These are phyloP conservation scores for Nakaseomyces glabratus DNA, from an alignment of 1,139 yeast genomes.

Conservation along the genomic window DNA sequence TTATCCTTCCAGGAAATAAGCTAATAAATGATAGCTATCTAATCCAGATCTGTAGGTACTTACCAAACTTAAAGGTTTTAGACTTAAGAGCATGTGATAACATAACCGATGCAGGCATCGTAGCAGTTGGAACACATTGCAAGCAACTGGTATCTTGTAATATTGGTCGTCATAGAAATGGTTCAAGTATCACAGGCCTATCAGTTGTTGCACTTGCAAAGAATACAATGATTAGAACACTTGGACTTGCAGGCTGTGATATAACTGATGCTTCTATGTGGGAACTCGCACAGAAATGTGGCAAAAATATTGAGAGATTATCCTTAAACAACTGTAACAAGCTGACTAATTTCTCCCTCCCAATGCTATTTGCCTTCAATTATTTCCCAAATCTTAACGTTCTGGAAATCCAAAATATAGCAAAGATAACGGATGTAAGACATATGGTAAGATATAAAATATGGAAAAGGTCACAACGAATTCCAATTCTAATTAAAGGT, in stretches of 20 bases:
- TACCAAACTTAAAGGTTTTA: slow-evolving; percentile 54
- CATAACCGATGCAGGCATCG: slow-evolving; percentile 67
- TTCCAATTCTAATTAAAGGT: slow-evolving; percentile 60
- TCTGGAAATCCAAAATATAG: slow-evolving; percentile 63
- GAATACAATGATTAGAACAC: slow-evolving; percentile 50
- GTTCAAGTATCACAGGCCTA: slow-evolving; percentile 61
- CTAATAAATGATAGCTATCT: slow-evolving; percentile 54
- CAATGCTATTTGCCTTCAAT: slow-evolving; percentile 46
- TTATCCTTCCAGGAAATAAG: slow-evolving; percentile 70
- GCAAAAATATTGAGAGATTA: slow-evolving; percentile 50
- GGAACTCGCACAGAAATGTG: slow-evolving; percentile 63
- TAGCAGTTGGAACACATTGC: slow-evolving; percentile 55
- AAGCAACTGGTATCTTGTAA: slow-evolving; percentile 48
- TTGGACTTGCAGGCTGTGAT: slow-evolving; percentile 85
- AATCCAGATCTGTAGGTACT: slow-evolving; percentile 40
- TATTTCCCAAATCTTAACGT: slow-evolving; percentile 59
- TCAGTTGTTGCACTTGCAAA: slow-evolving; percentile 52
- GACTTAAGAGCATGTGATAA: slow-evolving; percentile 82
- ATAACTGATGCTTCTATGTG: slow-evolving; percentile 69
- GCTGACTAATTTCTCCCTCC: slow-evolving; percentile 59
- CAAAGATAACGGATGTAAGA: slow-evolving; percentile 47
- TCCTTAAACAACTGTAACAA: slow-evolving; percentile 69
- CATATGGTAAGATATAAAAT: slow-evolving; percentile 64
- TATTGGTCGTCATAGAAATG: slow-evolving; percentile 69
- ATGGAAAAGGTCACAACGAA: slow-evolving; percentile 44